Base-by-base conservation (phyloP, 768 basidiomycete species). In the Cubamyces lactineus region DNA sequence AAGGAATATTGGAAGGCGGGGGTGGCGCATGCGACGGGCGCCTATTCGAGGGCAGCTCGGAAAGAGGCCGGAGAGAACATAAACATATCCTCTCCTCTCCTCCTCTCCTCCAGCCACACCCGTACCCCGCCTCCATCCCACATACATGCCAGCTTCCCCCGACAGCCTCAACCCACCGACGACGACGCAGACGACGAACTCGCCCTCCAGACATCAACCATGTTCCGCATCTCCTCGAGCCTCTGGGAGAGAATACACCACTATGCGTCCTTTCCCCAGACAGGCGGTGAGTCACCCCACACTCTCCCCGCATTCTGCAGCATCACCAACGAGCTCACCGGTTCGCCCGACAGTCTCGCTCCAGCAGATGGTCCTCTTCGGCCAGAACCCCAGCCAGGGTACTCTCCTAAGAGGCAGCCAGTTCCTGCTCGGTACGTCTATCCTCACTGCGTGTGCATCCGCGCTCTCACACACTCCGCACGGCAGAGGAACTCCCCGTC, bases 301-400 rank as follows among this genome's bases (percentile, higher is more conserved):
- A 40, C 30, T 24, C 38, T 53, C 26, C 42, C 11, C 61, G 19
- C 28, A 23, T 6, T 30, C 5, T 40, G 39, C 41, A 24, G 7
- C 61, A 55, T 16, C 42, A 9, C 4, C 30, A 17, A n/a, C 23
- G 24, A n/a, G 50, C 61, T 53, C 55, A 64, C 53, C 21, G 5
- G 9, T 34, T 34, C 53, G 15, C 39, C 43, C 13, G 13, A 12
- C 69, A 92, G 96, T 98, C 3, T 97, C 95, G 0, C 81, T 98
- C 19, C 92, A 97, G 75, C 96, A 98, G 77, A 98, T 99, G 96
- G 94, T 97, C 52, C 83, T 91, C 56, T 98, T 99, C 71, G 96
- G 96, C 0, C 94, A 97, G 78, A 92, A 98, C 70, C 96, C 96
- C 0, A 89, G 86, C 57, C 93, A 96, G 72, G 96, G 96, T 0